Conservation (phyloP, 1,139 yeast species). For the Suhomyces chickasaworum region DNA sequence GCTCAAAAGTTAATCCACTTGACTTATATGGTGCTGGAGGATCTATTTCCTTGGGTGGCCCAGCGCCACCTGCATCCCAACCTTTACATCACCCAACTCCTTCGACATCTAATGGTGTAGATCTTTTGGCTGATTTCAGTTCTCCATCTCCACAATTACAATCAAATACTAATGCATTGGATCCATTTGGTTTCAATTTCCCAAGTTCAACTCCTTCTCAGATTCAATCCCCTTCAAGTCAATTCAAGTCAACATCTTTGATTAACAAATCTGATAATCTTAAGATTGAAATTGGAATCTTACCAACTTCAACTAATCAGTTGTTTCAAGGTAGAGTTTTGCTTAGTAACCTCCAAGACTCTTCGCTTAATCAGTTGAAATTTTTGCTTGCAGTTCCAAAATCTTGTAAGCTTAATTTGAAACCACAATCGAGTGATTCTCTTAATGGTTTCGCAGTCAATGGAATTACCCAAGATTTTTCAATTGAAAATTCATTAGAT, state of each 20-base stretch:
- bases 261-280: constrained; percentile 52
- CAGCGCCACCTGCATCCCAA: constrained; percentile 16
- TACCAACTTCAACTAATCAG: constrained; percentile 37
- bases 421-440: constrained; percentile 66
- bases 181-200: constrained; percentile 56
- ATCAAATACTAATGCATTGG: constrained; percentile 41
- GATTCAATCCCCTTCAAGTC: constrained; percentile 22
- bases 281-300: constrained; percentile 53
- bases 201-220: constrained; percentile 41
- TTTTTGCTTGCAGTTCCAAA: constrained; percentile 86
- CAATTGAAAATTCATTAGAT: constrained; percentile 54
- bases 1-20: constrained; percentile 33
- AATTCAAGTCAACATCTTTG: constrained; percentile 19
- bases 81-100: constrained; percentile 18
- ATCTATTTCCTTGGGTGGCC: constrained; percentile 41
- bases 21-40: constrained; percentile 53
- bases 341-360: constrained; percentile 43
- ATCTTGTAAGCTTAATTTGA: constrained; percentile 60
- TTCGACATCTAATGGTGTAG: constrained; percentile 24
- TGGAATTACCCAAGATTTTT: constrained; percentile 61
- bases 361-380: constrained; percentile 47
- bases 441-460: constrained; percentile 53
- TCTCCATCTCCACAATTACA: constrained; percentile 53
- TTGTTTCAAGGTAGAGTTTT: constrained; percentile 47
- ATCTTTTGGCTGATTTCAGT: constrained; percentile 48